Base-by-base conservation (phyloP, 345 rosid species). In the Clarkia xantiana region DNA sequence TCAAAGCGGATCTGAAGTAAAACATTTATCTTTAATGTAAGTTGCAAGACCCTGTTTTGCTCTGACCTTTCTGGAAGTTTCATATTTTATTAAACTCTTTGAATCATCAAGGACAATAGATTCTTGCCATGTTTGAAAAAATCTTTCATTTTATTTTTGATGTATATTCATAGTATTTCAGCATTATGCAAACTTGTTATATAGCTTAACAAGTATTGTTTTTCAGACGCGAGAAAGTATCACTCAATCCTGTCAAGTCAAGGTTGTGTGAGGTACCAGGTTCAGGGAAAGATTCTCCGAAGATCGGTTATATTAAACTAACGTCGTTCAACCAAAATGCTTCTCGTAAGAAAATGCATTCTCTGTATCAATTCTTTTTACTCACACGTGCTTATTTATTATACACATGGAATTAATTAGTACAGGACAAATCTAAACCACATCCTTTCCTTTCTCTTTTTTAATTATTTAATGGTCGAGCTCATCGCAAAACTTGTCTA, bases 291-390 rank as follows among this genome's bases (percentile, higher is more conserved):
- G 78, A 71, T 56, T 74, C 78, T 18, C 78, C 79, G 12, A 77
- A 58, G 66, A 83, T 90, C 57, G 97, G 97, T 16, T 90, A 90
- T 72, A 90, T 90, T 54, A 90, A 86, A 74, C 67, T 90, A 40
- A 68, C 89, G 54, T 53, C 93, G 23, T 90, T 86, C 71, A 86
- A 81, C 61, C 86, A 79, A 76, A 81, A 86, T 65, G 76, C 97
- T 67, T 79, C 97, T 46, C 76, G 97, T 90, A 52, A 66, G 68
- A 60, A 10, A 38, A 42, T n/a, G 15, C 57, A 40, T 22, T 41
- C 15, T 1, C 9, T 58, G 12, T 18, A 3, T 18, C 18, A 34
- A 50, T 10, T 14, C 36, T 10, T 48, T 9, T 11, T 17, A 17
- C 14, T 39, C 18, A 29, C 42, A 8, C 25, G 12, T 18, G 11